phyloP scores from a whole-genome alignment of 441 rosid genomes.

The Corymbia calophylla region DNA sequence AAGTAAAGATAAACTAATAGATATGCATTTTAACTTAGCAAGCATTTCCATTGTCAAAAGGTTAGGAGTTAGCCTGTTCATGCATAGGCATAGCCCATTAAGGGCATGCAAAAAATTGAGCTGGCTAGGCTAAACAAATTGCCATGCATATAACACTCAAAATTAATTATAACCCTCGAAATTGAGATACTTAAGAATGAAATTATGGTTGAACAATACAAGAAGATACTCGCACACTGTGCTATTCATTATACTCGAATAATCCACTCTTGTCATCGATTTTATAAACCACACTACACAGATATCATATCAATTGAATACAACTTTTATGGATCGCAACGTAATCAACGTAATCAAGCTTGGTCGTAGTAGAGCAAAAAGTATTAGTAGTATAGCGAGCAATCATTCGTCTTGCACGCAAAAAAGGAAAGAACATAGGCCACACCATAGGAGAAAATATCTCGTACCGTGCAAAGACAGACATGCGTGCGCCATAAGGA shows the following conservation, averaged over 20 bases:
- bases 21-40: neutral
- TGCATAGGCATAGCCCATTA: neutral
- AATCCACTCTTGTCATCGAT: neutral
- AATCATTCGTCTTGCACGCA: neutral
- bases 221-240: neutral
- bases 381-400: neutral
- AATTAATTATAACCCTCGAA: neutral
- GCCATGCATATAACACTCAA: neutral
- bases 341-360: neutral
- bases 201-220: neutral
- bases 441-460: neutral
- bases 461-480: neutral
- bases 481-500: neutral
- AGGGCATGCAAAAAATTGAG: neutral
- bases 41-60: neutral
- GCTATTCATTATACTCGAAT: neutral
- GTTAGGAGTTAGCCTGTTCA: neutral
- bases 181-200: fast-evolving
- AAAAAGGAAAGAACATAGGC: neutral
- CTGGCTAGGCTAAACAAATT: neutral
- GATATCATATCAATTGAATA: neutral
- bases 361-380: neutral
- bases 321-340: neutral
- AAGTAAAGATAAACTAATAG: neutral
- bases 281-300: fast-evolving